Evolutionary conservation across 2,329 filamentous ascomycete species (phyloP), one percentile per base, ranked within the genome.

Genomic region (Seiridium cupressi): DNA sequence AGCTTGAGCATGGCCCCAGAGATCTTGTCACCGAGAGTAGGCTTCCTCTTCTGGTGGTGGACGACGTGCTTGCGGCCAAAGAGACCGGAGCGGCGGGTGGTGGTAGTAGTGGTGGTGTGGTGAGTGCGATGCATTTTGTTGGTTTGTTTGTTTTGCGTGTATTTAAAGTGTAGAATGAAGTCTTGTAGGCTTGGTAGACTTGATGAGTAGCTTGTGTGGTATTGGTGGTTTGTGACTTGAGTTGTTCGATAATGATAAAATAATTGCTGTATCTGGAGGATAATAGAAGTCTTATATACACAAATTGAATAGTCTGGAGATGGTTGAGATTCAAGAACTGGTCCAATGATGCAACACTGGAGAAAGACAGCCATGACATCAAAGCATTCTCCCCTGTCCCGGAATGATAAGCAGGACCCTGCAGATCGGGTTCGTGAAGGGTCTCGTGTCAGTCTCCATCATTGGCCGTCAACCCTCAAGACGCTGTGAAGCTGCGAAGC

Each of bases 1-100:
- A 94, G 74, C 78, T 85, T 91, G 77, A 91, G 81, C 73, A 94
- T 78, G 0, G 90, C 90, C 18, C 91, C 91, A 55, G 84, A 88
- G 66, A 94, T 82, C 76, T 93, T 94, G 77, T 94, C 91, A 51
- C 89, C 89, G 65, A 93, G 78, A 44, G 82, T 85, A 3, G 85
- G 82, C 68, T 88, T 85, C 69, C 90, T 86, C 72, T 85, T 84
- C 58, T 91, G 89, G 71, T 89, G 87, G 62, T 86, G 83, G 13
- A 78, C 76, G 2, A 77, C 77, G 58, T 62, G 74, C 72, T 70
- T 72, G 69, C 69, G 65, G 68, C 76, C 63, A 13, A 82, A 80
- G 55, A 81, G 69, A 13, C 76, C 73, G 26, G 67, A 64, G 42
- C 72, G 73, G 18, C 18, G 38, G 60, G 77, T 79, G 61, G 73